Evolutionary conservation across 306 rosid genomes (phyloP).

Genomic region (Ochetophila trinervis): DNA sequence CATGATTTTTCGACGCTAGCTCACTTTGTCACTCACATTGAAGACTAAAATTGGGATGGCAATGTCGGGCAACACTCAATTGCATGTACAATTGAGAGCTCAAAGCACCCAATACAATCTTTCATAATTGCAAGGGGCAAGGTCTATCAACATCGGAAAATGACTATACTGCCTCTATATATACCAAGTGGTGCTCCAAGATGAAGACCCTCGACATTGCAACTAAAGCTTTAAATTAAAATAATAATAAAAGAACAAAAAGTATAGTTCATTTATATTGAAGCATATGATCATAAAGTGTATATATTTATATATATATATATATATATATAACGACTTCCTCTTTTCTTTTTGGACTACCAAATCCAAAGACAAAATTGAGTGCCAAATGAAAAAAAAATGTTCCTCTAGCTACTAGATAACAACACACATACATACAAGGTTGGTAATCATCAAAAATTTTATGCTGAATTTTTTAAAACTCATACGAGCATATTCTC

Average conservation of each 20-base stretch:
- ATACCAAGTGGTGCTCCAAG: not conserved
- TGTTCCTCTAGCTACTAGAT: not conserved
- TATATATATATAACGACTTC: not conserved
- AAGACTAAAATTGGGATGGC: no score
- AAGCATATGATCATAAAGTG: not conserved
- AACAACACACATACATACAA: no score
- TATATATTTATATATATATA: not conserved
- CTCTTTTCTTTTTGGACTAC: not conserved
- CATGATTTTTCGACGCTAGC: no score
- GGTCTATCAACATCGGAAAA: not conserved
- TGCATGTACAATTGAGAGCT: no score
- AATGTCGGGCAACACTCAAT: no score
- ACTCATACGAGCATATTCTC: no score
- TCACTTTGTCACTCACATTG: no score
- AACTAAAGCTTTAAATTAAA: not conserved
- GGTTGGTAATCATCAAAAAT: no score
- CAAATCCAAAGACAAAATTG: not conserved
- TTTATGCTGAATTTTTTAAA: no score
- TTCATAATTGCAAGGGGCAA: not conserved
- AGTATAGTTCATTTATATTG: no score
- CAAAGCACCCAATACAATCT: no score
- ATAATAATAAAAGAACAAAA: not conserved
- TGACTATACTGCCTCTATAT: not conserved
- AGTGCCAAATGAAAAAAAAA: not conserved
- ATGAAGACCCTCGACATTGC: conserved; percentile 5